Evolutionary conservation across 495 filamentous ascomycete genomes (phyloP).

Genomic region (Aspergillus campestris): DNA sequence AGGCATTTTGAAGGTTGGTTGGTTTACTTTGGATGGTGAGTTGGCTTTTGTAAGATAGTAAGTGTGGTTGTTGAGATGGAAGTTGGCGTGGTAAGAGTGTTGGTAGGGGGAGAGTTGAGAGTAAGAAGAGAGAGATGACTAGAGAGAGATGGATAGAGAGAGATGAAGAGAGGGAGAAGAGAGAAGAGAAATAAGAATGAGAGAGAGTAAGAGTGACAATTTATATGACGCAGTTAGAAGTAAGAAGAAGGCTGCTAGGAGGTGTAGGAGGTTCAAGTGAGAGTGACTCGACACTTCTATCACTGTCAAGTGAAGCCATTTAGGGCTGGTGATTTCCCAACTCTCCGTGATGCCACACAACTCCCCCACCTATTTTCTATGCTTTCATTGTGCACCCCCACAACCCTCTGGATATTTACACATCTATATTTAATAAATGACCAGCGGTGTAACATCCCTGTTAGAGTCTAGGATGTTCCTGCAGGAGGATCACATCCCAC

Average conservation of each 20-base stretch:
- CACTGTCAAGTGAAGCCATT: too few relatives aligned
- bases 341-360: too few relatives aligned
- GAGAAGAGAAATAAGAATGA: neutral
- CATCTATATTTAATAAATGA: too few relatives aligned
- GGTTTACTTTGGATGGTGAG: neutral
- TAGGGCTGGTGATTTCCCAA: too few relatives aligned
- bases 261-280: too few relatives aligned
- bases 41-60: neutral
- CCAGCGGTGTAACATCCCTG: too few relatives aligned
- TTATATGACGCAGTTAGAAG: neutral
- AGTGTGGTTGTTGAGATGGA: neutral
- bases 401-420: too few relatives aligned
- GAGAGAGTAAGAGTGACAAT: neutral
- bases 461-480: too few relatives aligned
- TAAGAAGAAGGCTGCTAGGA: neutral
- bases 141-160: neutral
- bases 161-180: neutral
- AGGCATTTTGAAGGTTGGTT: constrained; percentile 24
- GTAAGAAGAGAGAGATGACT: neutral
- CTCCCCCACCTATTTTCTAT: too few relatives aligned
- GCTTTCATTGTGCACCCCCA: too few relatives aligned
- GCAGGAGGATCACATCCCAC: too few relatives aligned
- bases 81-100: neutral
- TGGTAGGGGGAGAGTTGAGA: neutral
- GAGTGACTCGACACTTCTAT: too few relatives aligned